Evolutionary conservation across 2,329 filamentous ascomycete species (phyloP).

Genomic region (Paraconiothyrium brasiliense): DNA sequence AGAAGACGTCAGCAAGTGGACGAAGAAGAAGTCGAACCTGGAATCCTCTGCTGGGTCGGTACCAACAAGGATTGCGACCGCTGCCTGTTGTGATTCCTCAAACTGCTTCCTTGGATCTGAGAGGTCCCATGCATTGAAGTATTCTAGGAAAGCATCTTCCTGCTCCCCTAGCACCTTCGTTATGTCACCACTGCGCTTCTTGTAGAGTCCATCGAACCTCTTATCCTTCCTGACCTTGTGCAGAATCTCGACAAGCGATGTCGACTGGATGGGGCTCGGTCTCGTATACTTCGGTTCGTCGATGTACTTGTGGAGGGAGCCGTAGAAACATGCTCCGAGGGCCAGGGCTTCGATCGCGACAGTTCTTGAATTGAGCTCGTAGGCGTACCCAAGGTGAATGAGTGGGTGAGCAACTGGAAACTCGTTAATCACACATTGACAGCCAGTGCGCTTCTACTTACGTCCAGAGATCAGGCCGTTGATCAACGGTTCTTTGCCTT

Average conservation of each 20-base stretch:
- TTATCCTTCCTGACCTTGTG: slow-evolving; percentile 73
- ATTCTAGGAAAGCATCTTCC: slow-evolving; percentile 77
- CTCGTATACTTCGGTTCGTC: slow-evolving; percentile 77
- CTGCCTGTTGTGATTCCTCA: slow-evolving; percentile 70
- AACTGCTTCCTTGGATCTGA: slow-evolving; percentile 76
- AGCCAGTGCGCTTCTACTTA: slow-evolving; percentile 57
- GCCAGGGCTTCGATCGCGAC: slow-evolving; percentile 88
- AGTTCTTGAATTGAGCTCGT: slow-evolving; percentile 85
- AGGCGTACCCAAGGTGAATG: slow-evolving; percentile 95
- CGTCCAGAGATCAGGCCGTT: slow-evolving; percentile 81
- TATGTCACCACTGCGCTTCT: slow-evolving; percentile 70
- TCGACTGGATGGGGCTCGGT: slow-evolving; percentile 66
- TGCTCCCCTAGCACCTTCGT: slow-evolving; percentile 72
- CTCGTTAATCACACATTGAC: slow-evolving; percentile 18
- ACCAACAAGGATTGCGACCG: slow-evolving; percentile 68
- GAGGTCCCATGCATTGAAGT: slow-evolving; percentile 89
- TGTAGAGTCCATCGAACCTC: slow-evolving; percentile 73
- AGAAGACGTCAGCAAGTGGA: slow-evolving; percentile 83
- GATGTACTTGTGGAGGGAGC: slow-evolving; percentile 67
- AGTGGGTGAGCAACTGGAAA: slow-evolving; percentile 81
- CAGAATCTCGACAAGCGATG: slow-evolving; percentile 75
- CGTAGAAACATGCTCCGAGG: slow-evolving; percentile 69
- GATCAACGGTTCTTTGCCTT: slow-evolving; percentile 78
- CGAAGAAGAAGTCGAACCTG: slow-evolving; percentile 83
- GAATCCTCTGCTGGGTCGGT: slow-evolving; percentile 44